Percentiles rank a stretch among this genome's conserved stretches.
Evolutionary conservation across 169 alveolate genomes (phyloP).

Genomic region (Eimeria zaria): DNA sequence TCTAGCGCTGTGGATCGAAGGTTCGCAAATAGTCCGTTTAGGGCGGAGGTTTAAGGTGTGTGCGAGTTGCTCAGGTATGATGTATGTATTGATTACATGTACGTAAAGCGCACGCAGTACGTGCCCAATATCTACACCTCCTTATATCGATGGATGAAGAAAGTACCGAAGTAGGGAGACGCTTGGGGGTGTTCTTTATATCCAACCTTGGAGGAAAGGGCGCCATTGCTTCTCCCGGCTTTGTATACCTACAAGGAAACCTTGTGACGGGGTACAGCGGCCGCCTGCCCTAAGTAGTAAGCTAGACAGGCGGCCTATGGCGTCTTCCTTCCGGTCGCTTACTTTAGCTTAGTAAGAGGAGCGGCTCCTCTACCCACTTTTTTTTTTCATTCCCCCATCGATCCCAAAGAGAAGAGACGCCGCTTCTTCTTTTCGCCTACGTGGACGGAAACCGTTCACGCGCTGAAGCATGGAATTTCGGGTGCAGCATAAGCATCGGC

Average conservation of each 20-base stretch:
- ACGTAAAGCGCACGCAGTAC: slow-evolving; percentile 31
- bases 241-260: not conserved
- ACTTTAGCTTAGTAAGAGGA: not conserved
- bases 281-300: not conserved
- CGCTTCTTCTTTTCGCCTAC: not conserved
- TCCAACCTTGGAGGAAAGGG: not conserved
- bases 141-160: slow-evolving; percentile 11
- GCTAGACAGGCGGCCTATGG: not conserved
- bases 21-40: not conserved
- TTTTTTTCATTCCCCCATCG: not conserved
- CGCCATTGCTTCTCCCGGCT: not conserved
- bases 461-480: not conserved
- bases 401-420: not conserved
- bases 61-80: slow-evolving; percentile 6
- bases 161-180: slow-evolving; percentile 7
- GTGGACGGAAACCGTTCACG: not conserved
- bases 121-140: slow-evolving; percentile 5
- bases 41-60: not conserved
- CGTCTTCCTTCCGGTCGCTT: not conserved
- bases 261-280: not conserved
- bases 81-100: slow-evolving; percentile 53
- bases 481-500: not conserved
- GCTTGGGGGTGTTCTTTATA: not conserved
- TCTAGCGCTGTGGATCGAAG: not conserved
- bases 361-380: not conserved